Percentiles rank a stretch among this genome's conserved stretches.
Conservation (phyloP, 1,284 basidiomycete species). For the Moesziomyces sp. region DNA sequence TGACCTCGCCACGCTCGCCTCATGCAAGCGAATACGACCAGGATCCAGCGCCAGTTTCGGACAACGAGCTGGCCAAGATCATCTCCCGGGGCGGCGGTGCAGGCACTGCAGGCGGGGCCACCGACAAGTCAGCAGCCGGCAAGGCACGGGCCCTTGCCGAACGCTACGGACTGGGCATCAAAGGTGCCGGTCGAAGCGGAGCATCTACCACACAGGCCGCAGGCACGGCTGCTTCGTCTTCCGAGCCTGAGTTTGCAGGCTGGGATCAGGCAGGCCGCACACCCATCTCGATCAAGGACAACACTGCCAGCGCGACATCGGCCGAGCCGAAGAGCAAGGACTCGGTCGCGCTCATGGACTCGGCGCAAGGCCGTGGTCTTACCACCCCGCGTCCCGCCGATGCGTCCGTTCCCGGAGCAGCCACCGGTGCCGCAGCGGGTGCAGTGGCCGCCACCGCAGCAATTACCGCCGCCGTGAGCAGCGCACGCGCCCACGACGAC, state of each 20-base stretch:
- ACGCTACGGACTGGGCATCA: constrained; percentile 41
- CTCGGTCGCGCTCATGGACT: constrained; percentile 45
- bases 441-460: constrained; percentile 11
- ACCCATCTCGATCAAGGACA: constrained; percentile 44
- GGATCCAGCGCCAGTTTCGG: constrained; percentile 53
- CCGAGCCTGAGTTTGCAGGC: constrained; percentile 21
- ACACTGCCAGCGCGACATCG: constrained; percentile 15
- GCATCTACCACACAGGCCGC: constrained; percentile 1
- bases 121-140: constrained; percentile 7
- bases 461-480: constrained; percentile 3
- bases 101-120: constrained; percentile 1
- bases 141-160: constrained; percentile 35
- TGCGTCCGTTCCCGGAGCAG: neutral
- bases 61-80: constrained; percentile 61
- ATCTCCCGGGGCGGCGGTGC: constrained; percentile 39
- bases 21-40: constrained; percentile 50
- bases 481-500: constrained; percentile 11
- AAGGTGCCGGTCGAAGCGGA: constrained; percentile 15
- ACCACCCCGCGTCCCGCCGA: constrained; percentile 19
- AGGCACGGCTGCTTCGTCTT: neutral
- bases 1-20: constrained; percentile 39
- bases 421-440: constrained; percentile 1
- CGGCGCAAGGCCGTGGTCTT: constrained; percentile 38
- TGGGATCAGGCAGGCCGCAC: constrained; percentile 56
- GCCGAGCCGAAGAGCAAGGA: constrained; percentile 13